Conservation (phyloP, 2,329 filamentous ascomycete genomes). For the Alternaria incomplexa region DNA sequence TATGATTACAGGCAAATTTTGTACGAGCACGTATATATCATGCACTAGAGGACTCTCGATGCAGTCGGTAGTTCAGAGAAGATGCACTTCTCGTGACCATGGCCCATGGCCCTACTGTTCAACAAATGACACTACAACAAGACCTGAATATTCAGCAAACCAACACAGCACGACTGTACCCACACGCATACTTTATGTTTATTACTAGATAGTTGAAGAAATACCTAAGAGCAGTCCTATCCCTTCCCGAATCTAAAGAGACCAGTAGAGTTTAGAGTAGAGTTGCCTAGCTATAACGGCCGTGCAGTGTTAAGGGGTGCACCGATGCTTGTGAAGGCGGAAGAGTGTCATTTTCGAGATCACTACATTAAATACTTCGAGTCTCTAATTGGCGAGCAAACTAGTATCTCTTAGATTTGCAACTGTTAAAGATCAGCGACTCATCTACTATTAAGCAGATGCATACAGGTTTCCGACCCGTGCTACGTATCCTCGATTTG, state of each 20-base stretch:
- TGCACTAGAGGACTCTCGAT: not conserved
- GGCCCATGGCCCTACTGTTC: not conserved
- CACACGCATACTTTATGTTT: not conserved
- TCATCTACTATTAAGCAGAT: too few species aligned
- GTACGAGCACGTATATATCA: not conserved
- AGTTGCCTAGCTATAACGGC: not conserved
- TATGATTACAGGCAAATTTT: not conserved
- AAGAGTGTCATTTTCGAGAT: too few species aligned
- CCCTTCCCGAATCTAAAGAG: not conserved
- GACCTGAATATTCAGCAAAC: not conserved
- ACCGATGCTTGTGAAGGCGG: too few species aligned
- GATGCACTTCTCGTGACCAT: not conserved
- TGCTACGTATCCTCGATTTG: too few species aligned
- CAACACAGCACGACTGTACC: not conserved
- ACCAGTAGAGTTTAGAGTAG: not conserved
- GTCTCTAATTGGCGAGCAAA: too few species aligned
- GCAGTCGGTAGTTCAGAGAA: not conserved
- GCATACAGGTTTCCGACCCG: too few species aligned
- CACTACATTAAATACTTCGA: too few species aligned
- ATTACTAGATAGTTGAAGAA: not conserved
- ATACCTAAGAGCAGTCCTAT: not conserved
- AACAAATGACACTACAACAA: not conserved
- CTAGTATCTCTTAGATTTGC: too few species aligned
- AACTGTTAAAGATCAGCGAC: too few species aligned
- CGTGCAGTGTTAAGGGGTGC: too few species aligned